A percentile compares a stretch with the other conserved stretches of the same genome.
Conservation (phyloP, 2,329 filamentous ascomycete genomes). For the Coleophoma eucalyptorum region DNA sequence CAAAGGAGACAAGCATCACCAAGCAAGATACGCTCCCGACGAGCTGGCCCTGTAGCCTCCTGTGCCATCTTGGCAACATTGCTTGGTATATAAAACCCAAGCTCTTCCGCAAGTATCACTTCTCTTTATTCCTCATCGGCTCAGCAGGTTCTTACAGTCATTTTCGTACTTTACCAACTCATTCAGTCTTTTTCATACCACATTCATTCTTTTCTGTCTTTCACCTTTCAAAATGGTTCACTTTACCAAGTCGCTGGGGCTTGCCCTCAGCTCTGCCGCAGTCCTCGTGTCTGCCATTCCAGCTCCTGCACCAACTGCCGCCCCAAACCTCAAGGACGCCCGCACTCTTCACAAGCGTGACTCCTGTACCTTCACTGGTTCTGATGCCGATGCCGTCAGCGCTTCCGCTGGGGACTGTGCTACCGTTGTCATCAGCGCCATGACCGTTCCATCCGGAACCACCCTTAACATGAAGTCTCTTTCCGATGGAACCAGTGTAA, state of each 20-base stretch:
- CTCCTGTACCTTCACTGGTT: constrained; percentile 49
- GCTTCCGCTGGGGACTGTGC: constrained; percentile 48
- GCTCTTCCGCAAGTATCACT: background rate
- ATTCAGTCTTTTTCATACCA: constrained; percentile 3
- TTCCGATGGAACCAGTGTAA: constrained; percentile 37
- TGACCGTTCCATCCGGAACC: constrained; percentile 53
- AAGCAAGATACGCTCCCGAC: background rate
- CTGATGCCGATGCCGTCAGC: constrained; percentile 38
- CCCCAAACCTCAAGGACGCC: constrained; percentile 12
- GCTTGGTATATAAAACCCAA: background rate
- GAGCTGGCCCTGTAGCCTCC: background rate
- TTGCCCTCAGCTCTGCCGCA: constrained; percentile 14
- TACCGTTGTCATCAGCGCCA: constrained; percentile 47
- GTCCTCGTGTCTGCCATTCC: constrained; percentile 14
- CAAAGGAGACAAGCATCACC: background rate
- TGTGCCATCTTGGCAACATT: background rate
- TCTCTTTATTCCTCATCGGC: constrained; percentile 3
- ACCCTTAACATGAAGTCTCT: constrained; percentile 56
- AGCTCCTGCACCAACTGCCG: constrained; percentile 17
- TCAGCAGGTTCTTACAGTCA: constrained; percentile 1
- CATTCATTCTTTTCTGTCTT: constrained; percentile 4
- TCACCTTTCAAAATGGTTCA: constrained; percentile 16
- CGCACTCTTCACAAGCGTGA: constrained; percentile 12
- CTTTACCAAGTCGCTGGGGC: constrained; percentile 14
- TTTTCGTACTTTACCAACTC: constrained; percentile 5